Evolutionary conservation across 1,284 basidiomycete genomes (phyloP).

Genomic region (Cryptococcus sp.): DNA sequence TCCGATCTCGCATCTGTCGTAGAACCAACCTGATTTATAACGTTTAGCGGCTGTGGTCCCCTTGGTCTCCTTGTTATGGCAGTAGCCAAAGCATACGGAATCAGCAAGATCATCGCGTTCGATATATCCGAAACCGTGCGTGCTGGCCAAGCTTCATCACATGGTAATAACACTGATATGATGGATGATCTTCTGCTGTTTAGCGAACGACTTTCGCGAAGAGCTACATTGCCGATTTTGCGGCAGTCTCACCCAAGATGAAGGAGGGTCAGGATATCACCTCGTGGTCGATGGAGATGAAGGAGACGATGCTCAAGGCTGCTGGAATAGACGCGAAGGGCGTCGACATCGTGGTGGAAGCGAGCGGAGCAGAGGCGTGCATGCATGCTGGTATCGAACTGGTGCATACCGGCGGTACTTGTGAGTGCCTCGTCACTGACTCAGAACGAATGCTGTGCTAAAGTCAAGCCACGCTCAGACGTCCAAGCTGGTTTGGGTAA

Average conservation of each 20-base stretch:
- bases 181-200: slow-evolving; percentile 19
- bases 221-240: slow-evolving; percentile 69
- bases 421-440: slow-evolving; percentile 18
- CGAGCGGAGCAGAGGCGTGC: slow-evolving; percentile 63
- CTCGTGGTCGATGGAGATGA: slow-evolving; percentile 54
- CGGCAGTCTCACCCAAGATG: slow-evolving; percentile 5
- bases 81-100: slow-evolving; percentile 82
- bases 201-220: slow-evolving; percentile 81
- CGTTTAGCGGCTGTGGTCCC: slow-evolving; percentile 68
- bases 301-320: slow-evolving; percentile 50
- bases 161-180: slow-evolving; percentile 56
- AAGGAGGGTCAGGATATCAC: slow-evolving; percentile 12
- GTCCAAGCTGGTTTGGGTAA: slow-evolving; percentile 32
- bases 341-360: slow-evolving; percentile 62
- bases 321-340: slow-evolving; percentile 51
- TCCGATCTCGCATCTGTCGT: neutral
- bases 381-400: slow-evolving; percentile 59
- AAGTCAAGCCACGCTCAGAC: slow-evolving; percentile 12
- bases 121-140: slow-evolving; percentile 43
- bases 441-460: neutral
- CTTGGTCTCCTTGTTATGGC: slow-evolving; percentile 89
- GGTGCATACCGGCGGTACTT: slow-evolving; percentile 61
- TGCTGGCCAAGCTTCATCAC: slow-evolving; percentile 14
- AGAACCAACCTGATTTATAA: neutral
- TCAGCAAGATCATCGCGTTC: slow-evolving; percentile 72